phyloP scores from a whole-genome alignment of 345 rosid species.

The Eutrema yunnanense region DNA sequence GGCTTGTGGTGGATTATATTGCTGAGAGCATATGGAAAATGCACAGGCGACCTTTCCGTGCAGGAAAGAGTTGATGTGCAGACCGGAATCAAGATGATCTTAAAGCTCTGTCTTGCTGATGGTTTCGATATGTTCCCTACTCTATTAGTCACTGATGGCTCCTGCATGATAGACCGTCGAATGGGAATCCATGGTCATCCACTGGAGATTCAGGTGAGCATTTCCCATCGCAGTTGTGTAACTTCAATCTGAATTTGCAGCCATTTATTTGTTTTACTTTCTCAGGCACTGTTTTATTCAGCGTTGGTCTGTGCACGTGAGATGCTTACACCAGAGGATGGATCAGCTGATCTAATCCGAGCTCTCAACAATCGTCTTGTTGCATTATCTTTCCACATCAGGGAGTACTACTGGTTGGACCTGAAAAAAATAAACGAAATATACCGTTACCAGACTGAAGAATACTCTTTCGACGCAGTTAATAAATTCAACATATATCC shows the following conservation, averaged over 20 bases:
- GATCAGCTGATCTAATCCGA: constrained; percentile 67
- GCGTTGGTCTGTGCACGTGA: constrained; percentile 80
- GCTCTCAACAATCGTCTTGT: constrained; percentile 81
- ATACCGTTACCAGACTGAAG: constrained; percentile 82
- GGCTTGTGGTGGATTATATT: constrained; percentile 98
- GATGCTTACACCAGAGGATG: constrained; percentile 83
- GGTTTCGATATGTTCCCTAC: constrained; percentile 98
- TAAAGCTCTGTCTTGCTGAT: constrained; percentile 90
- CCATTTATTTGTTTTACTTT: neutral
- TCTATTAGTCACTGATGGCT: constrained; percentile 89
- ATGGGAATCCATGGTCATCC: constrained; percentile 99
- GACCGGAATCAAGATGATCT: constrained; percentile 90
- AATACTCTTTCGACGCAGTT: constrained; percentile 84
- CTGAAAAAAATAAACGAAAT: constrained; percentile 72
- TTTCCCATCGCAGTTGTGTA: neutral
- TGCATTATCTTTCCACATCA: constrained; percentile 81
- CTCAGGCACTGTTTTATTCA: constrained; percentile 78
- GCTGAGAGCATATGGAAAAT: constrained; percentile 87
- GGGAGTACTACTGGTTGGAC: constrained; percentile 89
- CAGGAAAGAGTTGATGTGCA: constrained; percentile 94
- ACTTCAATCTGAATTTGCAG: neutral
- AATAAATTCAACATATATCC: constrained; percentile 94
- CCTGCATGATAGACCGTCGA: constrained; percentile 98
- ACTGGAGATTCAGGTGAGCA: constrained; percentile 78
- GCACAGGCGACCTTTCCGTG: constrained; percentile 74